Conservation (phyloP, 176 grass and related monocot species). For the Areca catechu region DNA sequence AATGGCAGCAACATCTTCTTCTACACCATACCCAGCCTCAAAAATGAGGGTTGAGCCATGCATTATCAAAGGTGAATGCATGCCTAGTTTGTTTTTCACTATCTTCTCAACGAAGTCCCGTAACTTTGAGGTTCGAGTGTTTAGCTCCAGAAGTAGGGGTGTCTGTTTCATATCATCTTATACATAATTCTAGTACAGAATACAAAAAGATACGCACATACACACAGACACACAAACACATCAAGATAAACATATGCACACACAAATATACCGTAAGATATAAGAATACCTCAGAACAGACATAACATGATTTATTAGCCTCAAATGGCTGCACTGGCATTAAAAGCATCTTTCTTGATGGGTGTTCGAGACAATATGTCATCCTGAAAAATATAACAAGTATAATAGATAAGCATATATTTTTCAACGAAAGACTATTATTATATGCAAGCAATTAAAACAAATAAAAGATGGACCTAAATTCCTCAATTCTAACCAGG, state of each 20-base stretch:
- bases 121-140: conserved; percentile 69
- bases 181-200: no score
- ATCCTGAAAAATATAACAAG: conserved; percentile 36
- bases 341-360: conserved; percentile 79
- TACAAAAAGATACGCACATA: no score
- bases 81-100: conserved; percentile 85
- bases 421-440: no score
- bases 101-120: conserved; percentile 81
- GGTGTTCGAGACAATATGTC: conserved; percentile 99
- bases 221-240: no score
- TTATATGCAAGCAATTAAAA: no score
- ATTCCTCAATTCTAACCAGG: no score
- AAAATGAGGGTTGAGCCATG: conserved; percentile 62
- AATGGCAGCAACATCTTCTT: conserved; percentile 57
- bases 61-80: conserved; percentile 89
- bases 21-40: conserved; percentile 88
- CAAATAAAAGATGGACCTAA: no score
- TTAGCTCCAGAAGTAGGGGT: conserved; percentile 71
- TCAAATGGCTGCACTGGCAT: conserved; percentile 95
- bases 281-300: conserved; percentile 88
- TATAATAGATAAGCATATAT: no score
- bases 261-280: not conserved
- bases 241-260: no score
- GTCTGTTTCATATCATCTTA: conserved; percentile 37
- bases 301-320: conserved; percentile 89